A percentile compares a stretch with the other conserved stretches of the same genome.
phyloP scores from a whole-genome alignment of 768 basidiomycete species.

The Tricholoma saponaceum region DNA sequence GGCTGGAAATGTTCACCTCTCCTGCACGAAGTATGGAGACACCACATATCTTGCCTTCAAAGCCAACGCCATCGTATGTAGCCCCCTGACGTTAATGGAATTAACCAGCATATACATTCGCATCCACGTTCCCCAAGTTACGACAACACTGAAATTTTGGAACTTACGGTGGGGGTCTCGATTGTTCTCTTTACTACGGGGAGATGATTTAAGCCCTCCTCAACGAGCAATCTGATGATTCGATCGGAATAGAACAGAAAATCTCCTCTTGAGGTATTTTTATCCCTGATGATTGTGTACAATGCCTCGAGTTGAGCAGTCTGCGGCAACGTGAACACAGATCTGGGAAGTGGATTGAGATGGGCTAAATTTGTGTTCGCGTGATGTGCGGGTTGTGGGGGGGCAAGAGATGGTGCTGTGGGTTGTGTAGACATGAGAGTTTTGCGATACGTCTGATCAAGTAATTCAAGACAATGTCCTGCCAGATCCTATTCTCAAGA shows the following conservation, averaged over 20 bases:
- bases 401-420: conserved; percentile 21
- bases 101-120: background rate
- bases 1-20: conserved; percentile 50
- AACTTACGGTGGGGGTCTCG: conserved; percentile 75
- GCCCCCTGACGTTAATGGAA: conserved; percentile 47
- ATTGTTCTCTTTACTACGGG: conserved; percentile 68
- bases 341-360: conserved; percentile 56
- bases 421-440: background rate
- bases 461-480: background rate
- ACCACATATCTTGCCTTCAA: conserved; percentile 95
- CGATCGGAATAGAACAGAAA: conserved; percentile 96
- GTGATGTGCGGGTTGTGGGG: conserved; percentile 29
- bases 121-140: background rate
- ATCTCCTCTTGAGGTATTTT: conserved; percentile 84
- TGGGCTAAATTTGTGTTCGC: conserved; percentile 32
- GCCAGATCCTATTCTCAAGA: no score
- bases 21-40: conserved; percentile 94
- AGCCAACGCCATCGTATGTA: conserved; percentile 86
- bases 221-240: conserved; percentile 80
- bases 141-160: background rate
- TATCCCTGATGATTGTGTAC: conserved; percentile 92
- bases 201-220: conserved; percentile 87
- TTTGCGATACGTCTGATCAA: background rate
- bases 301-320: conserved; percentile 93
- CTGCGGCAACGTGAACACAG: conserved; percentile 85